Percentiles rank a stretch among this genome's conserved stretches.
These are phyloP conservation scores for Chalaropsis thielavioides DNA, from an alignment of 2,329 filamentous ascomycete species.

Conservation along the genomic window DNA sequence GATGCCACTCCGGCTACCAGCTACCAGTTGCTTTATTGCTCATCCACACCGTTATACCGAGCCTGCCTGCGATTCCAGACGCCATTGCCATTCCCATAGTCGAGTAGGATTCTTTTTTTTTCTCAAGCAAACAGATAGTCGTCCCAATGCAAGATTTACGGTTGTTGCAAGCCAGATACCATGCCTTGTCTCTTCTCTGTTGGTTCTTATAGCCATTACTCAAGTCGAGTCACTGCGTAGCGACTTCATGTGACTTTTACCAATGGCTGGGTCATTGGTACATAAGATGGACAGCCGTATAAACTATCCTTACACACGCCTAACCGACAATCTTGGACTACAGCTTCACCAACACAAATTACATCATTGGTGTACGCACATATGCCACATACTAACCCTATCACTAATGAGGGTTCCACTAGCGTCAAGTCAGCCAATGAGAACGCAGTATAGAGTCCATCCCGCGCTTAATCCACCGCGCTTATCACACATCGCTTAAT, in stretches of 20 bases:
- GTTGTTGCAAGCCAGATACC: background rate
- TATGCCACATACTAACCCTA: background rate
- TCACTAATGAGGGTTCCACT: background rate
- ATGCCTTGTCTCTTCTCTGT: background rate
- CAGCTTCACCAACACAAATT: background rate
- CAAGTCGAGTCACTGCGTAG: background rate
- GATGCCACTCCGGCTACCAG: conserved; percentile 11
- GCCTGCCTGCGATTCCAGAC: conserved; percentile 15
- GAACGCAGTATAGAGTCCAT: background rate
- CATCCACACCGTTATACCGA: background rate
- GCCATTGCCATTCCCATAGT: background rate
- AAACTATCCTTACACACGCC: background rate
- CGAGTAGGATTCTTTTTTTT: background rate
- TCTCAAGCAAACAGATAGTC: background rate
- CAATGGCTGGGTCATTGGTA: background rate
- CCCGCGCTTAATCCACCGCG: background rate
- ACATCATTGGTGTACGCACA: background rate
- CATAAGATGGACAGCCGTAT: background rate
- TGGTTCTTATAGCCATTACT: background rate
- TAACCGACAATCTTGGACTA: background rate
- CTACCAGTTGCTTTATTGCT: conserved; percentile 13
- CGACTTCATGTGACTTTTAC: background rate
- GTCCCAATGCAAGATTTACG: background rate
- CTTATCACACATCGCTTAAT: background rate
- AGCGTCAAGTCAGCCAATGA: background rate